A percentile compares a stretch with the other conserved stretches of the same genome.
Evolutionary conservation across 2,329 filamentous ascomycete species (phyloP).

Genomic region (Colletotrichum somersetense): DNA sequence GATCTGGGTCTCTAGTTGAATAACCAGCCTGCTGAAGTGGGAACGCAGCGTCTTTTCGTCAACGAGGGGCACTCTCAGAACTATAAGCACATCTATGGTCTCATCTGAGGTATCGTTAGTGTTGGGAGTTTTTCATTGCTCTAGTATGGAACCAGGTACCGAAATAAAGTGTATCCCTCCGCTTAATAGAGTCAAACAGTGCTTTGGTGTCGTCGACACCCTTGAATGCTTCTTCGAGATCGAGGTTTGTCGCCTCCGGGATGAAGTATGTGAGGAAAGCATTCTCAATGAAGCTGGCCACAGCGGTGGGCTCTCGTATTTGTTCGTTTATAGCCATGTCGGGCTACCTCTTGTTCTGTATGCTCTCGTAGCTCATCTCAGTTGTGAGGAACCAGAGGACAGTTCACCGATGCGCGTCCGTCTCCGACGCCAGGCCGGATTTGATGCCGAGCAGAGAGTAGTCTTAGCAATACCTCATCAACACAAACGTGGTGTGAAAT

Average conservation of each 20-base stretch:
- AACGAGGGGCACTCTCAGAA: slow-evolving; percentile 73
- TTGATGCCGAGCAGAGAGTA: neutral
- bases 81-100: slow-evolving; percentile 75
- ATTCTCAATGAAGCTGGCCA: slow-evolving; percentile 65
- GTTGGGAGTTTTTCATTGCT: slow-evolving; percentile 29
- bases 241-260: slow-evolving; percentile 67
- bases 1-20: slow-evolving; percentile 76
- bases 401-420: slow-evolving; percentile 23
- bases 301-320: slow-evolving; percentile 43
- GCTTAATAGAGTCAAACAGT: slow-evolving; percentile 69
- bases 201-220: slow-evolving; percentile 58
- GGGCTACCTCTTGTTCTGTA: slow-evolving; percentile 37
- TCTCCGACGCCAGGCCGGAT: neutral
- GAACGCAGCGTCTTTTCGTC: slow-evolving; percentile 68
- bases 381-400: slow-evolving; percentile 10
- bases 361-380: slow-evolving; percentile 25
- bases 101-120: slow-evolving; percentile 70
- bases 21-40: slow-evolving; percentile 71
- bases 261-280: slow-evolving; percentile 73
- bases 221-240: slow-evolving; percentile 65
- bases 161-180: slow-evolving; percentile 77
- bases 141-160: slow-evolving; percentile 61
- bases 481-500: neutral
- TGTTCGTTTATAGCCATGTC: slow-evolving; percentile 43
- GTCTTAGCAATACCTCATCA: neutral